A percentile compares a stretch with the other conserved stretches of the same genome.
phyloP scores from a whole-genome alignment of 306 rosid genomes.

The Medicago arabica region DNA sequence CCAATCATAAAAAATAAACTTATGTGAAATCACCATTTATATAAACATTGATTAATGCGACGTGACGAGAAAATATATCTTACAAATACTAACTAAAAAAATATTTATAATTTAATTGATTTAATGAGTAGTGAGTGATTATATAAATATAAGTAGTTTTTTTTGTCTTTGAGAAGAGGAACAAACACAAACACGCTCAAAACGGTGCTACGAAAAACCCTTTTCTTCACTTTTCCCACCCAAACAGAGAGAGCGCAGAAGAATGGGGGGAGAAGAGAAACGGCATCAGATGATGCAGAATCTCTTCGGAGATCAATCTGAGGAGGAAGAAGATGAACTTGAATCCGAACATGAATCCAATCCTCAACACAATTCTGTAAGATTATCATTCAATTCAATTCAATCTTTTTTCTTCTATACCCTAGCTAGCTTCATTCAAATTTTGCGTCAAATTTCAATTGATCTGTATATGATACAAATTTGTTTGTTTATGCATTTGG shows the following conservation, averaged over 20 bases:
- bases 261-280: conserved; percentile 90
- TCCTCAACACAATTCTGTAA: conserved; percentile 84
- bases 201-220: neutral
- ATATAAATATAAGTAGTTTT: no score
- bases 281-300: conserved; percentile 99
- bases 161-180: neutral
- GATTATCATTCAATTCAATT: neutral
- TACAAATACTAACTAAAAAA: no score
- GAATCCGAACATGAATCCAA: conserved; percentile 98
- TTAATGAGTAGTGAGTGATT: no score
- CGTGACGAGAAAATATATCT: no score
- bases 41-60: no score
- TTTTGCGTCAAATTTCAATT: neutral
- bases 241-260: neutral
- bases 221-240: no score
- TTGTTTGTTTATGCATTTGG: neutral
- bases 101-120: no score
- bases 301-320: conserved; percentile 96
- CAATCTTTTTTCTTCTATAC: neutral
- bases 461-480: neutral
- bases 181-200: neutral
- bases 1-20: no score
- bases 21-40: no score
- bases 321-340: conserved; percentile 80
- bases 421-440: neutral